These are phyloP conservation scores for Kodamaea laetipori DNA, from an alignment of 805 yeast species.

Conservation along the genomic window DNA sequence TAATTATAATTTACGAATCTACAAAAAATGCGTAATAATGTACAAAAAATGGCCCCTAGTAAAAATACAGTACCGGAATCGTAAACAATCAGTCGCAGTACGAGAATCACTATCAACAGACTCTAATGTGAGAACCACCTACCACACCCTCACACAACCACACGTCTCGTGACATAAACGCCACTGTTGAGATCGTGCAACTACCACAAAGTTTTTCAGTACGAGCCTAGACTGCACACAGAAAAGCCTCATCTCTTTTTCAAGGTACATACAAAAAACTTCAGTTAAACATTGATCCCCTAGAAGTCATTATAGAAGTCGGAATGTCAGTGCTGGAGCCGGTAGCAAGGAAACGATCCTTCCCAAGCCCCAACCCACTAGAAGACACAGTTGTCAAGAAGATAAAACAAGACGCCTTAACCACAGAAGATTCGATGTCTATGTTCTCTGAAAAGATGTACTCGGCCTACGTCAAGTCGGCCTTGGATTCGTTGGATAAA, in stretches of 20 bases:
- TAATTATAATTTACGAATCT: neutral
- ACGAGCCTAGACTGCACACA: neutral
- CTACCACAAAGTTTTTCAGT: constrained; percentile 5
- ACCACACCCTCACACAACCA: too few species aligned
- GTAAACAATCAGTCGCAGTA: too few species aligned
- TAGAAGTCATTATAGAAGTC: constrained; percentile 19
- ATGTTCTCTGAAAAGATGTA: constrained; percentile 43
- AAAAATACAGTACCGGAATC: too few species aligned
- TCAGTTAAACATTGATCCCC: neutral
- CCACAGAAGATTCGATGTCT: constrained; percentile 16
- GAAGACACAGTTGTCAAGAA: constrained; percentile 21
- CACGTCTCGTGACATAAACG: constrained; percentile 5
- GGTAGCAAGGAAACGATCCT: constrained; percentile 32
- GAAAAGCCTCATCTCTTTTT: constrained; percentile 12
- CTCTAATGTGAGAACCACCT: too few species aligned
- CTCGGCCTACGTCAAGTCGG: constrained; percentile 57
- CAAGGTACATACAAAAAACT: constrained; percentile 10
- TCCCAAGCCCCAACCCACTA: constrained; percentile 17
- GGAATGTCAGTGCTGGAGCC: constrained; percentile 42
- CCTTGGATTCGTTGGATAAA: constrained; percentile 68
- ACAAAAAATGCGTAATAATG: neutral
- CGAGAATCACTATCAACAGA: too few species aligned
- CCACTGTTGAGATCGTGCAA: constrained; percentile 12
- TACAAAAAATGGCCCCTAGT: too few species aligned
- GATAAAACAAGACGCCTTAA: constrained; percentile 20